Base-by-base conservation (phyloP, 352 stramenopile species). In the Sclerospora graminicola region DNA sequence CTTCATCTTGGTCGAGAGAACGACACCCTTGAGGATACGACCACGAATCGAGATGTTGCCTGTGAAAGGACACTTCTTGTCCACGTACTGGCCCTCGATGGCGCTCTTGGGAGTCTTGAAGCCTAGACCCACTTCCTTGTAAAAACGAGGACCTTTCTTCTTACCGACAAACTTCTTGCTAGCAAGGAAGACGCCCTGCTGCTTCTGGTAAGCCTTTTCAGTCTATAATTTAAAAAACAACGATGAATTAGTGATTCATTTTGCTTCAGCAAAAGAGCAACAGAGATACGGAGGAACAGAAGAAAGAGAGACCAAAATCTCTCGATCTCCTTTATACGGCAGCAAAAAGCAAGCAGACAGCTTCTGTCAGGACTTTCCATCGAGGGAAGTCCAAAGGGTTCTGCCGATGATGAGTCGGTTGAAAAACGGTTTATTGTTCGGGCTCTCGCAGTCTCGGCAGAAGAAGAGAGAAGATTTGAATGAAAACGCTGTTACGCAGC, bases 51-150 rank as follows among this genome's bases (percentile, higher is more conserved):
- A 98, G 41, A 99, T 96, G 76, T 99, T 95, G 69, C 95, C 94
- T 29, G 96, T 99, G 86, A 99, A 99, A 47, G 96, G 96, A 81
- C 95, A 99, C 87, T 99, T 99, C 84, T 99, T 99, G 89, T 99
- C 95, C 31, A 99, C 88, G 74, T 98, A 99, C 63, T 82, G 96
- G 60, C 93, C 95, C 52, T 85, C 68, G 38, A 87, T 97, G 54
- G 94, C 95, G 30, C 74, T 62, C 73, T 97, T 97, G 40, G 96
- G 96, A 41, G 96, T 99, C 87, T 99, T 99, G 85, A 99, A 98
- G 52, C 95, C 96, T 47, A 99, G 88, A 52, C 96, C 96, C 54
- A 99, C 88, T 59, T 95, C 94, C 71, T 97, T 97, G 50, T 95
- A 93, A 66, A 95, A 98, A 42, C 96, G 91, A 55, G 96, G 95